These are phyloP conservation scores for Zymoseptoria brevis DNA, from an alignment of 2,329 filamentous ascomycete genomes.

Conservation along the genomic window DNA sequence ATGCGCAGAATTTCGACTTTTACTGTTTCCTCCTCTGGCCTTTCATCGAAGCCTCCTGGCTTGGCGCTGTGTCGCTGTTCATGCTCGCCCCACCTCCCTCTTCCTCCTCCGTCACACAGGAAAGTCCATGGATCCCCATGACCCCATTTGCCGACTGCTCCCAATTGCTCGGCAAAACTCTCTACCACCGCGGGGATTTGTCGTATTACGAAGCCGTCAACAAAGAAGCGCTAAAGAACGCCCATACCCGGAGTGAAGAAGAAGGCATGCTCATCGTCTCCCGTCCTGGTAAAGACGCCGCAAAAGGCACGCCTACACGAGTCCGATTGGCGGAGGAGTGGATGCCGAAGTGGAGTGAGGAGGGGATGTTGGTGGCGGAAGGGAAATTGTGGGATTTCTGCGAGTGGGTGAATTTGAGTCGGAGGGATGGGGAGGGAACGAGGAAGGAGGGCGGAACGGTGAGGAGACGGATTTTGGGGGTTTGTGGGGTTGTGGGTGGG, in stretches of 20 bases:
- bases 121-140: slow-evolving; percentile 61
- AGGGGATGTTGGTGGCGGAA: slow-evolving; percentile 57
- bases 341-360: slow-evolving; percentile 55
- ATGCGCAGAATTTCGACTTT: slow-evolving; percentile 94
- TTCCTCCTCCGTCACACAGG: slow-evolving; percentile 1
- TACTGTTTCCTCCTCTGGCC: slow-evolving; percentile 99
- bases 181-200: slow-evolving; percentile 95
- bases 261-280: slow-evolving; percentile 77
- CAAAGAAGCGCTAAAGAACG: slow-evolving; percentile 93
- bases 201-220: slow-evolving; percentile 98
- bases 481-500: slow-evolving; percentile 67
- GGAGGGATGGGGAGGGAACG: slow-evolving; percentile 46
- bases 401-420: slow-evolving; percentile 71
- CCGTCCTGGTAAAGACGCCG: slow-evolving; percentile 41
- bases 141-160: slow-evolving; percentile 58
- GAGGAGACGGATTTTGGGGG: slow-evolving; percentile 65
- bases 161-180: slow-evolving; percentile 75
- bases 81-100: slow-evolving; percentile 65
- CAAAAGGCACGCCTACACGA: slow-evolving; percentile 52
- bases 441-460: slow-evolving; percentile 98
- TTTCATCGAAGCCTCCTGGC: slow-evolving; percentile 90
- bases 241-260: slow-evolving; percentile 78
- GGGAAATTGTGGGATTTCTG: slow-evolving; percentile 88
- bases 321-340: slow-evolving; percentile 53
- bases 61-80: slow-evolving; percentile 80